phyloP scores from a whole-genome alignment of 495 filamentous ascomycete genomes.

The Achaetomiella virescens region DNA sequence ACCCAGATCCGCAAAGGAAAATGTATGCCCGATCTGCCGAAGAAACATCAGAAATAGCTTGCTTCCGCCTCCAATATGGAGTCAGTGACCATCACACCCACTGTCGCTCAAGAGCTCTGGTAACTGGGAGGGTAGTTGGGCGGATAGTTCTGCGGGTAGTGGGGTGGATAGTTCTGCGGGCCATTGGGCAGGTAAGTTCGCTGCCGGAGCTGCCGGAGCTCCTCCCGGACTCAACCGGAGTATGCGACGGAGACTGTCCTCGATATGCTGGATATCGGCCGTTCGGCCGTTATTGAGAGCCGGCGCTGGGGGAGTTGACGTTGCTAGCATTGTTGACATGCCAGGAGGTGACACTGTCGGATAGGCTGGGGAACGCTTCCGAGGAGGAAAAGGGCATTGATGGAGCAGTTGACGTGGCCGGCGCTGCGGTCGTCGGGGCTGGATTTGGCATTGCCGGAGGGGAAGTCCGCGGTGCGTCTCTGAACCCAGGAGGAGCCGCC shows the following conservation, averaged over 20 bases:
- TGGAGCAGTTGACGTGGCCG: not conserved
- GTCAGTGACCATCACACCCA: no score
- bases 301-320: not conserved
- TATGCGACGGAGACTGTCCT: constrained; percentile 45
- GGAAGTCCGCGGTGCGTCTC: no score
- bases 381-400: not conserved
- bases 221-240: constrained; percentile 35
- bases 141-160: no score
- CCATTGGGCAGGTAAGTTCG: no score
- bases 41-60: not conserved
- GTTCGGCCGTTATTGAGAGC: constrained; percentile 14
- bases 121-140: constrained; percentile 12
- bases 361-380: no score
- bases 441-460: not conserved
- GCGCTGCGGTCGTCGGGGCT: not conserved
- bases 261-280: constrained; percentile 38
- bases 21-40: not conserved
- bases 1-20: not conserved
- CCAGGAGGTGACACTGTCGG: no score
- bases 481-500: no score
- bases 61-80: not conserved
- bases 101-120: constrained; percentile 15
- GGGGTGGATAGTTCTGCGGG: no score
- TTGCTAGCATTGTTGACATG: no score
- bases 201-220: not conserved